Conservation (phyloP, 306 rosid species). For the Vigna hirtella region DNA sequence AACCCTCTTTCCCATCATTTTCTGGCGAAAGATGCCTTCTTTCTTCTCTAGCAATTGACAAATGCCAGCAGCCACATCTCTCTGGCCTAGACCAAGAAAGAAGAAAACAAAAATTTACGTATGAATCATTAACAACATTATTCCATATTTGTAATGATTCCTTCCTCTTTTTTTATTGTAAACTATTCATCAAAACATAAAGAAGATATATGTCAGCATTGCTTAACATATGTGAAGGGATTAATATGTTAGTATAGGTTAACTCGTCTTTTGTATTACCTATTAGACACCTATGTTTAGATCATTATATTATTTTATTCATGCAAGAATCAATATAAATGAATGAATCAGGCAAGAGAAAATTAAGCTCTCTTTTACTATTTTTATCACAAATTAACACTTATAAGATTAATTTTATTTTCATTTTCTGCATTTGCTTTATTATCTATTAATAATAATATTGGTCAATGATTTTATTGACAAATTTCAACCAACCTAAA, state of each 20-base stretch:
- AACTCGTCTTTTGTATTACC: too few species aligned
- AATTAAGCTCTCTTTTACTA: too few species aligned
- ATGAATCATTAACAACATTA: conserved; percentile 37
- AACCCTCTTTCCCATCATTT: conserved; percentile 99
- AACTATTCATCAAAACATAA: conserved; percentile 9
- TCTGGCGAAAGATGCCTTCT: conserved; percentile 96
- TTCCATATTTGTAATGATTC: conserved; percentile 11
- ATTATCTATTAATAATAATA: background rate
- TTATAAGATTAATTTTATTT: conserved; percentile 2
- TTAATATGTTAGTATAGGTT: too few species aligned
- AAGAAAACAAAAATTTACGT: conserved; percentile 28
- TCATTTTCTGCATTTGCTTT: conserved; percentile 13
- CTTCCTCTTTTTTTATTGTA: conserved; percentile 1
- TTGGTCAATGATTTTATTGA: background rate
- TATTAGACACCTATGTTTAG: too few species aligned
- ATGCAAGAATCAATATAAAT: too few species aligned
- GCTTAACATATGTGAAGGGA: too few species aligned
- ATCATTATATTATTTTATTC: too few species aligned
- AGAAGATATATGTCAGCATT: too few species aligned
- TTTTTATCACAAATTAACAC: background rate
- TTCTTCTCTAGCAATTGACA: conserved; percentile 95
- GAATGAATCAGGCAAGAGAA: too few species aligned
- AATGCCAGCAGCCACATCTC: conserved; percentile 68
- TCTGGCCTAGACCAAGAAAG: conserved; percentile 59
- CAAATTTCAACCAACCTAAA: conserved; percentile 32